Evolutionary conservation across 768 basidiomycete species (phyloP).

Genomic region (Lactarius deliciosus): DNA sequence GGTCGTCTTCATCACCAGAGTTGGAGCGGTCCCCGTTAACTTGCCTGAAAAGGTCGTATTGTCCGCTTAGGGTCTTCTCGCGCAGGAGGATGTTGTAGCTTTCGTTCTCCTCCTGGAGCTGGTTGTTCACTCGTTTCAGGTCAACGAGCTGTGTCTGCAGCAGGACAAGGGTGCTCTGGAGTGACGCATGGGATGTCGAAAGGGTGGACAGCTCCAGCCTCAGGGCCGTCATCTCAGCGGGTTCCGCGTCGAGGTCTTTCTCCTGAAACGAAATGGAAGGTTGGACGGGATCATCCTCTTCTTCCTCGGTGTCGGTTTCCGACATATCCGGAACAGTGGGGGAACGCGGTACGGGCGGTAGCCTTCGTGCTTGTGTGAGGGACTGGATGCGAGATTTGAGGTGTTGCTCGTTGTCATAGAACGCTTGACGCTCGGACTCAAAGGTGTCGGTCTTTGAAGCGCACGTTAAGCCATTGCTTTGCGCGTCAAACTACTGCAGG

Average conservation of each 20-base stretch:
- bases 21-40: slow-evolving; percentile 47
- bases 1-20: slow-evolving; percentile 29
- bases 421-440: slow-evolving; percentile 88
- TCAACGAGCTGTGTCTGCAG: slow-evolving; percentile 84
- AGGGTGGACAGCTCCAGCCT: slow-evolving; percentile 83
- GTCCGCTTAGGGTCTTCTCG: slow-evolving; percentile 88
- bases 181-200: slow-evolving; percentile 77
- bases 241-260: slow-evolving; percentile 67
- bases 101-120: slow-evolving; percentile 94
- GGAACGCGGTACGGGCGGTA: slow-evolving; percentile 37
- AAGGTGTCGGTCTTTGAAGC: slow-evolving; percentile 70
- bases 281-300: slow-evolving; percentile 39
- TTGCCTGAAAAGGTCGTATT: slow-evolving; percentile 74
- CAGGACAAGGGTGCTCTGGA: slow-evolving; percentile 82
- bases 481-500: slow-evolving; percentile 13
- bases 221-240: slow-evolving; percentile 85
- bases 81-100: slow-evolving; percentile 92
- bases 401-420: slow-evolving; percentile 93
- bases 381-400: slow-evolving; percentile 88
- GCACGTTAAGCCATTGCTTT: slow-evolving; percentile 11
- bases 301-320: slow-evolving; percentile 41
- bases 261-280: slow-evolving; percentile 43
- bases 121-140: slow-evolving; percentile 82
- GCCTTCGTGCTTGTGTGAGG: slow-evolving; percentile 64
- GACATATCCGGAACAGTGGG: slow-evolving; percentile 33